phyloP scores from a whole-genome alignment of 208 protist species.

The Wallacemonas sp. region DNA sequence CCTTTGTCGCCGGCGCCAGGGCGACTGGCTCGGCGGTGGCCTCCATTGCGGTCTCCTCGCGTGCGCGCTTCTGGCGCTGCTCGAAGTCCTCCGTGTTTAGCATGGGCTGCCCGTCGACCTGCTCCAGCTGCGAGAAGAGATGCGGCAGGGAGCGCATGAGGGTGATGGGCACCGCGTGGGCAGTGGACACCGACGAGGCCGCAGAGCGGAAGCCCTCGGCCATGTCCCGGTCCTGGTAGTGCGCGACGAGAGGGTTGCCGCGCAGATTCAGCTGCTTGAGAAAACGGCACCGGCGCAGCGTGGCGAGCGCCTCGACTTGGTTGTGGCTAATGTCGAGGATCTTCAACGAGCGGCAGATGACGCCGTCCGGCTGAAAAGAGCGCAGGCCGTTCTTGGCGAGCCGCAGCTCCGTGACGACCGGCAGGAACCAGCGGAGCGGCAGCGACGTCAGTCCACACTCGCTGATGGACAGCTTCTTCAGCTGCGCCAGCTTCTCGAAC shows the following conservation, averaged over 20 bases:
- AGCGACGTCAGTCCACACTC: constrained; percentile 63
- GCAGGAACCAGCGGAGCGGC: constrained; percentile 79
- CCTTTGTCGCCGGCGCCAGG: too few species aligned
- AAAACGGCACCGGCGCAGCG: constrained; percentile 79
- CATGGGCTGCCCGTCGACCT: constrained; percentile 46
- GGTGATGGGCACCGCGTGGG: constrained; percentile 16
- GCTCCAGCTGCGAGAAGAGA: constrained; percentile 46
- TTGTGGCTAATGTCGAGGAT: constrained; percentile 87
- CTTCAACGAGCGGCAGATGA: constrained; percentile 80
- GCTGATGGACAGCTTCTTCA: constrained; percentile 85
- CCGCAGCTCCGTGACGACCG: constrained; percentile 76
- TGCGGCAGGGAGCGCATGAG: constrained; percentile 32
- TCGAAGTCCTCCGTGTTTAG: constrained; percentile 25
- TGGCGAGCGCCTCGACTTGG: constrained; percentile 38
- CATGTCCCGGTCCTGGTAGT: constrained; percentile 24
- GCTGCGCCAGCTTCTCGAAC: constrained; percentile 55
- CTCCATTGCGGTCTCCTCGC: constrained; percentile 1
- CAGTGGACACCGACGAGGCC: background rate
- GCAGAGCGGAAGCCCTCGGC: constrained; percentile 15
- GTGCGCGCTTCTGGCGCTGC: constrained; percentile 2
- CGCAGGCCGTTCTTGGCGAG: constrained; percentile 67
- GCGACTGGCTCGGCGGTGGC: too few species aligned
- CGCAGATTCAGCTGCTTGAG: constrained; percentile 65
- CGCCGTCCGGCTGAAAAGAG: constrained; percentile 76
- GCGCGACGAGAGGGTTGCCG: constrained; percentile 65